Conservation (phyloP, 257 asterid species). For the Penstemon newberryi region DNA sequence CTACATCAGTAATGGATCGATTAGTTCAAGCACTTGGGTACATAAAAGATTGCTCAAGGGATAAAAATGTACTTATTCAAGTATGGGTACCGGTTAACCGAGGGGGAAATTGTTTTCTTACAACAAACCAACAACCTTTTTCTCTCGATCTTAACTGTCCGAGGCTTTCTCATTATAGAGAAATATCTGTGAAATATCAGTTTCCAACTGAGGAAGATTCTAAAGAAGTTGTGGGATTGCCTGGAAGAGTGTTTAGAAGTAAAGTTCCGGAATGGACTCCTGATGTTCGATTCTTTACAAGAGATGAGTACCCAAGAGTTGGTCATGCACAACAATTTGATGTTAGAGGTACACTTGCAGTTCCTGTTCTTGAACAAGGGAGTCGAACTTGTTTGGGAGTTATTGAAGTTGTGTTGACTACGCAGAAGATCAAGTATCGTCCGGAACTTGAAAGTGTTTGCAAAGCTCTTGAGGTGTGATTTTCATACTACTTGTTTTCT, state of each 20-base stretch:
- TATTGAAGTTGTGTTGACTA: conserved; percentile 79
- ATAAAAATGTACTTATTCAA: conserved; percentile 68
- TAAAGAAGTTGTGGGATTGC: conserved; percentile 63
- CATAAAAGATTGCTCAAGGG: conserved; percentile 55
- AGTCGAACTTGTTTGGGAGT: conserved; percentile 82
- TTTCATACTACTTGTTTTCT: background rate
- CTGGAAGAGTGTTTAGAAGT: conserved; percentile 78
- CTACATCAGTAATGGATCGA: conserved; percentile 69
- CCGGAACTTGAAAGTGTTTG: conserved; percentile 83
- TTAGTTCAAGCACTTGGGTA: conserved; percentile 56
- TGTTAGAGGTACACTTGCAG: conserved; percentile 86
- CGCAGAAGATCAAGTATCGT: conserved; percentile 75
- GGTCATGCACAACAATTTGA: conserved; percentile 68
- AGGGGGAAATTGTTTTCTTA: conserved; percentile 68
- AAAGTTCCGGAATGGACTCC: conserved; percentile 97
- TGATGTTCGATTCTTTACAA: conserved; percentile 69
- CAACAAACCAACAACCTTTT: conserved; percentile 66
- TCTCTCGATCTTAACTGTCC: conserved; percentile 59
- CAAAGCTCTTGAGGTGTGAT: conserved; percentile 88
- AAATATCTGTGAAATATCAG: conserved; percentile 64
- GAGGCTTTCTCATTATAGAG: conserved; percentile 69
- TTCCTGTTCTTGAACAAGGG: conserved; percentile 87
- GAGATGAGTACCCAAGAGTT: conserved; percentile 82
- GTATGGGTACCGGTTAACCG: conserved; percentile 78
- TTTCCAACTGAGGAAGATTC: conserved; percentile 77